phyloP scores from a whole-genome alignment of 2,329 filamentous ascomycete species.

The Saccharata proteae region DNA sequence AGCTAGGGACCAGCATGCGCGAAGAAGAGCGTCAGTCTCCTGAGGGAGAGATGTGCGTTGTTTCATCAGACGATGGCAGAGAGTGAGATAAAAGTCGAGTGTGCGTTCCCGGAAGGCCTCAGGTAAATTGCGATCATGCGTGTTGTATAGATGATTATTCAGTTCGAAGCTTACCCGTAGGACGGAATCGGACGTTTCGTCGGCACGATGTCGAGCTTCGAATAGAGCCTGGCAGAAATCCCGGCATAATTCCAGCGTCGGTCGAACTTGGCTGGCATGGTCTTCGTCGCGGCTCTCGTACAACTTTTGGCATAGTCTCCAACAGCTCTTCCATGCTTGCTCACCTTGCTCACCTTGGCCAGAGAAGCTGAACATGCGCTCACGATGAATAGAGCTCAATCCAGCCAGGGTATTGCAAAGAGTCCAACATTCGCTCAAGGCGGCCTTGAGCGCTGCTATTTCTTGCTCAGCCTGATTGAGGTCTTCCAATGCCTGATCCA shows the following conservation, averaged over 20 bases:
- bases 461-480: slow-evolving; percentile 50
- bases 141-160: slow-evolving; percentile 91
- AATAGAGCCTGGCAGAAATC: slow-evolving; percentile 90
- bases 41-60: slow-evolving; percentile 66
- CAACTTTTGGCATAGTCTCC: slow-evolving; percentile 80
- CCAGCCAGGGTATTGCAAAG: slow-evolving; percentile 82
- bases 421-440: slow-evolving; percentile 83
- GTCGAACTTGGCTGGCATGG: slow-evolving; percentile 53
- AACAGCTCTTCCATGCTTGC: slow-evolving; percentile 86
- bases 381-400: slow-evolving; percentile 71
- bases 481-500: slow-evolving; percentile 43
- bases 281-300: slow-evolving; percentile 71
- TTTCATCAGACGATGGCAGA: slow-evolving; percentile 95
- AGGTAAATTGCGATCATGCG: slow-evolving; percentile 71
- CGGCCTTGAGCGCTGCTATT: slow-evolving; percentile 56
- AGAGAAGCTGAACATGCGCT: slow-evolving; percentile 64
- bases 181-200: slow-evolving; percentile 74
- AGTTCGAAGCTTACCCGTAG: slow-evolving; percentile 87
- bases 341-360: slow-evolving; percentile 68
- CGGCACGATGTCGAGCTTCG: slow-evolving; percentile 65
- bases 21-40: slow-evolving; percentile 72
- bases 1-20: slow-evolving; percentile 79
- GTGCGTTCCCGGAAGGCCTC: slow-evolving; percentile 82
- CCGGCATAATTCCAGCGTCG: slow-evolving; percentile 74
- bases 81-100: slow-evolving; percentile 83